Percentiles rank a stretch among this genome's conserved stretches.
These are phyloP conservation scores for Phytophthora multivora DNA, from an alignment of 352 stramenopile genomes.

Conservation along the genomic window DNA sequence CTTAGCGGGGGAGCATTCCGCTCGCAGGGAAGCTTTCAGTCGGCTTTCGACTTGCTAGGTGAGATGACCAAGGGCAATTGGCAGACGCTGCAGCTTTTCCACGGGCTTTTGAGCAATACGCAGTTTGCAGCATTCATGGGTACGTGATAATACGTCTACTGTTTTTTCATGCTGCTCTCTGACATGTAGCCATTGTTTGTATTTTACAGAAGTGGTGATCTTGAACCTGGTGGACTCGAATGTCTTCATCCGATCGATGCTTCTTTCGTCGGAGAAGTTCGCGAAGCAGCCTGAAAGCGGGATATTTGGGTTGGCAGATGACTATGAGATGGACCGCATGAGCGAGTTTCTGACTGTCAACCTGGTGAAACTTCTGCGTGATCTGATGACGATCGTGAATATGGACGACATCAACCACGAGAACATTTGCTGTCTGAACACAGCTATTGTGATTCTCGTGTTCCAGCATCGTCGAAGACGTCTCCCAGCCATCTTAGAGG, in stretches of 20 bases:
- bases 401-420: slow-evolving; percentile 96
- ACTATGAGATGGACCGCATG: slow-evolving; percentile 81
- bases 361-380: slow-evolving; percentile 88
- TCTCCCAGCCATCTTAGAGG: slow-evolving; percentile 71
- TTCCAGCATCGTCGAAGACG: slow-evolving; percentile 92
- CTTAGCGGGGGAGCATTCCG: slow-evolving; percentile 81
- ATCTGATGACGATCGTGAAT: slow-evolving; percentile 95
- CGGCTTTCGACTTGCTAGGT: slow-evolving; percentile 95
- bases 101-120: slow-evolving; percentile 84
- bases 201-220: slow-evolving; percentile 83
- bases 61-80: slow-evolving; percentile 96
- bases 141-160: slow-evolving; percentile 32
- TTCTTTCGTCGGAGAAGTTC: slow-evolving; percentile 83
- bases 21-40: slow-evolving; percentile 93
- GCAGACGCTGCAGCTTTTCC: slow-evolving; percentile 90
- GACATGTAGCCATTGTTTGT: slow-evolving; percentile 11
- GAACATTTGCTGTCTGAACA: slow-evolving; percentile 98
- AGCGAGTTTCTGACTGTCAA: slow-evolving; percentile 90
- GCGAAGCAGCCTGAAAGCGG: slow-evolving; percentile 39
- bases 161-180: slow-evolving; percentile 10
- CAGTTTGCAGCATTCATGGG: slow-evolving; percentile 92
- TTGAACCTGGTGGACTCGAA: slow-evolving; percentile 97
- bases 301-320: slow-evolving; percentile 49
- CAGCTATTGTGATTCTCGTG: slow-evolving; percentile 94
- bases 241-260: slow-evolving; percentile 95